A percentile compares a stretch with the other conserved stretches of the same genome.
These are phyloP conservation scores for Trichoderma guizhouense DNA, from an alignment of 2,329 filamentous ascomycete species.

Conservation along the genomic window DNA sequence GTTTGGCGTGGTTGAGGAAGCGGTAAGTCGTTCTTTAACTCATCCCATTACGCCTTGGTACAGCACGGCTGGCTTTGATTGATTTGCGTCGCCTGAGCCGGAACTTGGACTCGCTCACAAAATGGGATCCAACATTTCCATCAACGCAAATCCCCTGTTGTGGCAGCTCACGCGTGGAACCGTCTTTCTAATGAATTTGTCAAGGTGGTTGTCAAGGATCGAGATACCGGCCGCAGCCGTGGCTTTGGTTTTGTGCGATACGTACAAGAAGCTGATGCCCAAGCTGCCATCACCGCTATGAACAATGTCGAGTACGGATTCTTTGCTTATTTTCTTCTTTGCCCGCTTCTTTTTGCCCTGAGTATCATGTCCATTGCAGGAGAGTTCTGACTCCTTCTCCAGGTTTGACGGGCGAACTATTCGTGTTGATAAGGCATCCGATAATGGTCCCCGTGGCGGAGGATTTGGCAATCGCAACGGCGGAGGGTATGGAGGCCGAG, in stretches of 20 bases:
- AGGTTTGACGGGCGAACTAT: constrained; percentile 94
- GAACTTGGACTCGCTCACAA: background rate
- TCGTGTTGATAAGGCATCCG: constrained; percentile 92
- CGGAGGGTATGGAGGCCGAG: constrained; percentile 40
- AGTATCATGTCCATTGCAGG: background rate
- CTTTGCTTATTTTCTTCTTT: constrained; percentile 13
- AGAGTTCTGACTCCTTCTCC: constrained; percentile 13
- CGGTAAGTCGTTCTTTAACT: constrained; percentile 60
- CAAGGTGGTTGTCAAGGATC: constrained; percentile 95
- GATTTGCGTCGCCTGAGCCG: background rate
- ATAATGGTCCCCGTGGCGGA: constrained; percentile 61
- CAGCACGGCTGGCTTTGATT: constrained; percentile 6
- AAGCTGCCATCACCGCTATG: constrained; percentile 73
- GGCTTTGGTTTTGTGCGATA: constrained; percentile 98
- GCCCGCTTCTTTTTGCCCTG: background rate
- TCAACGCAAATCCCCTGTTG: background rate
- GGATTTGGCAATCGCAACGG: constrained; percentile 38
- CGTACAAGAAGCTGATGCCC: constrained; percentile 69
- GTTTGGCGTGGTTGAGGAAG: constrained; percentile 89
- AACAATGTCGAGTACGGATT: constrained; percentile 80
- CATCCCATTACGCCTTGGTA: background rate
- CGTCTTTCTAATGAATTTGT: constrained; percentile 22
- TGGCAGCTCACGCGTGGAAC: constrained; percentile 19
- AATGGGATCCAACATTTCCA: background rate
- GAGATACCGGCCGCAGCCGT: constrained; percentile 92